Conservation (phyloP, 1,284 basidiomycete genomes). For the Waitea zeae region DNA sequence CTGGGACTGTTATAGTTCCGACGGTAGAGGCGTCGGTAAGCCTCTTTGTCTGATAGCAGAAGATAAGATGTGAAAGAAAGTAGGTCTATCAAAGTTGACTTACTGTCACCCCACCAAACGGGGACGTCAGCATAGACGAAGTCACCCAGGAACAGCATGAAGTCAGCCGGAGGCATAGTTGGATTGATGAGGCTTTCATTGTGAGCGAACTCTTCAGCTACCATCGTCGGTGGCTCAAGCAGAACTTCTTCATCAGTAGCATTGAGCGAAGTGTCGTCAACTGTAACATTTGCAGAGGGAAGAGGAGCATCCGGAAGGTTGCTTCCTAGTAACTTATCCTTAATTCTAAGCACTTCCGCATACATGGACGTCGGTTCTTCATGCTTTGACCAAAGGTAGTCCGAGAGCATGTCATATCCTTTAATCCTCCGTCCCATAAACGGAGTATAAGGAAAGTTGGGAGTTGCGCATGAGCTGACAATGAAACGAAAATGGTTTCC, state of each 20-base stretch:
- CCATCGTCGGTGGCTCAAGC: neutral
- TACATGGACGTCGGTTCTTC: constrained; percentile 1
- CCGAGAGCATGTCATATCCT: constrained; percentile 51
- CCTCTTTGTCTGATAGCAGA: constrained; percentile 34
- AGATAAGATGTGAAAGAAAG: constrained; percentile 27
- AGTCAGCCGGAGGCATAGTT: constrained; percentile 18
- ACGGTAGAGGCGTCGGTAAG: constrained; percentile 47
- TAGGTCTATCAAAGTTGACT: neutral
- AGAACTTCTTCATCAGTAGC: neutral
- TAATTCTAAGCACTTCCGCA: constrained; percentile 2
- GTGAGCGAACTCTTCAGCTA: no score
- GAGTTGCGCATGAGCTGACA: constrained; percentile 40
- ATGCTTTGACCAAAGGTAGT: constrained; percentile 23
- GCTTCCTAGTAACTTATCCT: neutral
- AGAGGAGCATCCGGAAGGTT: neutral
- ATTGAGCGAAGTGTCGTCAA: neutral
- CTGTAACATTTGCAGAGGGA: neutral
- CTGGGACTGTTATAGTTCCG: constrained; percentile 47
- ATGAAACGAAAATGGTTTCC: constrained; percentile 49
- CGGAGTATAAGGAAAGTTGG: constrained; percentile 51
- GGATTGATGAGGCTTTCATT: no score
- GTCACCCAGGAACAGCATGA: constrained; percentile 53
- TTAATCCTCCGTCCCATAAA: constrained; percentile 32
- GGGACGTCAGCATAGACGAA: constrained; percentile 62
- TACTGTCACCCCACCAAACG: neutral